Conservation (phyloP, 768 basidiomycete genomes). For the Peribolospora baueri region DNA sequence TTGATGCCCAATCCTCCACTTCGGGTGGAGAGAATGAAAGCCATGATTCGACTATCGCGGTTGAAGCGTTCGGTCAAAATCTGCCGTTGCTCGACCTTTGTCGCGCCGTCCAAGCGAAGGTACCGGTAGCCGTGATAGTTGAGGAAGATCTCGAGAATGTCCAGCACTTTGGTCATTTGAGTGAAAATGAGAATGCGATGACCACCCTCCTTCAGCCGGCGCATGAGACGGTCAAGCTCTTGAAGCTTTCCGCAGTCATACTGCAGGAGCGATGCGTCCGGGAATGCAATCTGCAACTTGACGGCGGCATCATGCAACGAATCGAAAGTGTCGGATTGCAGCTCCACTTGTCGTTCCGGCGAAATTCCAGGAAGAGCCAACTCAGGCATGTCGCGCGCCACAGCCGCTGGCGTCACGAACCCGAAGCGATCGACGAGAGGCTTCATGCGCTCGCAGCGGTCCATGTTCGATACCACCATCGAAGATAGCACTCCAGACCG, state of each 20-base stretch:
- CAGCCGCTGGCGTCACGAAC: constrained; percentile 52
- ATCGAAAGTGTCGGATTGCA: constrained; percentile 32
- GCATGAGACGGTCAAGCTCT: constrained; percentile 47
- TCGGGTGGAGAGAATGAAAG: constrained; percentile 23
- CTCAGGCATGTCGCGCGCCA: constrained; percentile 46
- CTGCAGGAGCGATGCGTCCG: constrained; percentile 64
- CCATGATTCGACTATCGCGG: constrained; percentile 21
- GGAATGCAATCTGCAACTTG: constrained; percentile 79
- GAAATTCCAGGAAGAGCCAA: constrained; percentile 31
- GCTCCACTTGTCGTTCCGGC: constrained; percentile 13
- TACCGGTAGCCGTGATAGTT: constrained; percentile 85
- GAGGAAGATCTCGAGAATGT: constrained; percentile 79
- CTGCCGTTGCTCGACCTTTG: constrained; percentile 71
- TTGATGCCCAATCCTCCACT: constrained; percentile 69
- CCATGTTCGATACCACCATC: too few species aligned
- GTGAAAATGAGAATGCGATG: constrained; percentile 88
- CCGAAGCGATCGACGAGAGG: constrained; percentile 42
- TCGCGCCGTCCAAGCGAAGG: constrained; percentile 77
- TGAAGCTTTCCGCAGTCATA: constrained; percentile 95
- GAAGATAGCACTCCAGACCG: too few species aligned
- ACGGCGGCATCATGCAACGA: constrained; percentile 47
- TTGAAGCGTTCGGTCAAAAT: constrained; percentile 26
- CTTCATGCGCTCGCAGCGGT: constrained; percentile 16
- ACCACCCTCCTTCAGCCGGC: constrained; percentile 61
- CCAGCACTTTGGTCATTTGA: constrained; percentile 83